Conservation (phyloP, 2,329 filamentous ascomycete species). For the Ophiostoma ulmi region DNA sequence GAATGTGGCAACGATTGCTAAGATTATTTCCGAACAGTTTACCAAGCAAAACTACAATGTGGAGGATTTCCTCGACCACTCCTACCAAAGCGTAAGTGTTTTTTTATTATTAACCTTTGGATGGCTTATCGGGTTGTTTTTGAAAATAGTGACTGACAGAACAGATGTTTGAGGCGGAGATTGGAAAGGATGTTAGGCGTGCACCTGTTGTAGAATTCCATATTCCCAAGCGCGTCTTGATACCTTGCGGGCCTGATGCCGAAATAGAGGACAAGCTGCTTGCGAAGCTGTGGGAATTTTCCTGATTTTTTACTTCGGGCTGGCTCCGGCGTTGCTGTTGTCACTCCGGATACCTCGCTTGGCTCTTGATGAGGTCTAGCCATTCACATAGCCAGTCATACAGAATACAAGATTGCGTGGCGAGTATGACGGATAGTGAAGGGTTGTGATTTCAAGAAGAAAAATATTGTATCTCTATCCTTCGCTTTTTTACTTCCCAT, state of each 20-base stretch:
- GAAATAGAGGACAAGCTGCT: slow-evolving; percentile 51
- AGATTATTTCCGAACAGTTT: slow-evolving; percentile 93
- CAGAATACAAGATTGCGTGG: neutral
- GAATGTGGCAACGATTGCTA: slow-evolving; percentile 88
- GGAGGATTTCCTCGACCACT: slow-evolving; percentile 97
- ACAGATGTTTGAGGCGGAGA: slow-evolving; percentile 72
- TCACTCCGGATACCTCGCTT: neutral
- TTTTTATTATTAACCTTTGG: neutral
- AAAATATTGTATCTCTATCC: neutral
- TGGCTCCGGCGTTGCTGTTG: neutral
- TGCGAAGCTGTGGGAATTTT: slow-evolving; percentile 59
- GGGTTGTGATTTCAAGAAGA: too few species aligned
- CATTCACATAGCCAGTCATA: neutral
- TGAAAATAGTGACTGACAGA: neutral
- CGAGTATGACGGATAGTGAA: too few species aligned
- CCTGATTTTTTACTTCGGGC: slow-evolving; percentile 21
- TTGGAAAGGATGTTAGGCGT: slow-evolving; percentile 78
- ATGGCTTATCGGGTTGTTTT: too few species aligned
- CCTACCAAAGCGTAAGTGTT: slow-evolving; percentile 66
- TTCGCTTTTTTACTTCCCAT: too few species aligned
- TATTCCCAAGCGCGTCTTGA: slow-evolving; percentile 80
- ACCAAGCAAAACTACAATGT: slow-evolving; percentile 91
- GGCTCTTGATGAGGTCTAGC: neutral
- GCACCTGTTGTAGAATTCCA: slow-evolving; percentile 86
- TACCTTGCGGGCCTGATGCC: slow-evolving; percentile 46